Evolutionary conservation across 225 moss, liverwort and hornwort species (phyloP), one percentile per base, ranked within the genome.

Genomic region (Marchantia polymorpha): DNA sequence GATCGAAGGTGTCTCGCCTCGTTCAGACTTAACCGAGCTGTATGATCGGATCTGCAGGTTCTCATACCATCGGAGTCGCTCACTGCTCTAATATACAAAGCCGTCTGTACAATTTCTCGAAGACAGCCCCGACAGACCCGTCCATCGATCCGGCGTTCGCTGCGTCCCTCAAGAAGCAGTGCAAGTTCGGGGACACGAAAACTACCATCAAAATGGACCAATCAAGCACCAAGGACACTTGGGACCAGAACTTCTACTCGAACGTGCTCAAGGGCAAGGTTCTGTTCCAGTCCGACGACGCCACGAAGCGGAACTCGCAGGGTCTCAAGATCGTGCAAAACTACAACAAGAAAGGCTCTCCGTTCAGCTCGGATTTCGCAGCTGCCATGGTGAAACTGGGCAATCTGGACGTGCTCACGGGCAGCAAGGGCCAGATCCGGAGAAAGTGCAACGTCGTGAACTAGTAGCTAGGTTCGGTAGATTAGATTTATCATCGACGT

Each of bases 191-290:
- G 39, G 89, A 90, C 26, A 74, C 85, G 22, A 86, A 82, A 74
- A 91, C 87, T 52, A 58, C 27, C 16, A 88, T 91, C 16, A 49
- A 81, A 0, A 12, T 84, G 59, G 80, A 90, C 69, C 91, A 93
- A 67, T 76, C 80, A 11, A 74, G 86, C 4, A 79, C 86, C 47
- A 73, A 27, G 11, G 72, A 80, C 51, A 50, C 29, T 13, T 93
- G 91, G 73, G 91, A 93, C 83, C 89, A 85, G 80, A 85, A 90
- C 75, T 93, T 86, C 81, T 93, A 85, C 88, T 85, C 47, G 52
- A 89, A 89, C 71, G 80, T 93, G 8, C 84, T 80, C 46, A 85
- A 39, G 12, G 78, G 78, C n/a, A 61, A 82, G 25, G 93, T 85
- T 4, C 86, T 93, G 16, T 86, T 93, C 56, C 81, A 79, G 27